Conservation (phyloP, 2,329 filamentous ascomycete genomes). For the Westerdykella aurantiaca region DNA sequence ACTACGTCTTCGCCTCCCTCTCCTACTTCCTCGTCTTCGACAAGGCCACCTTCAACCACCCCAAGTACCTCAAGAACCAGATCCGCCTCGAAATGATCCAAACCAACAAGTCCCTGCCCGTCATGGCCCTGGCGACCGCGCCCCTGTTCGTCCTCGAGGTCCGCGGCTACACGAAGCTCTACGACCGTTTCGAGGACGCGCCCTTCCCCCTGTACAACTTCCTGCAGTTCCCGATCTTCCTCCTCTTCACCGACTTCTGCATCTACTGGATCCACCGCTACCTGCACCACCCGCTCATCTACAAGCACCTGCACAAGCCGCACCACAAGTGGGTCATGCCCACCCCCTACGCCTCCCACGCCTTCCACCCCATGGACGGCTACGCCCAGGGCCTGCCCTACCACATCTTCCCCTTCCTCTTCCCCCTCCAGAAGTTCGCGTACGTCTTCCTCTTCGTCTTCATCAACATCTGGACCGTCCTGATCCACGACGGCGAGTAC, state of each 20-base stretch:
- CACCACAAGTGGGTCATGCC: slow-evolving; percentile 99
- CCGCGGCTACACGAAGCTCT: slow-evolving; percentile 78
- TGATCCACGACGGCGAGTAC: slow-evolving; percentile 96
- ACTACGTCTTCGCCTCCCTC: slow-evolving; percentile 75
- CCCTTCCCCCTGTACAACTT: slow-evolving; percentile 73
- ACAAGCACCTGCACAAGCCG: slow-evolving; percentile 89
- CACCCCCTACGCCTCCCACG: slow-evolving; percentile 84
- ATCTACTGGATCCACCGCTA: slow-evolving; percentile 91
- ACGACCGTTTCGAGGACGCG: slow-evolving; percentile 70
- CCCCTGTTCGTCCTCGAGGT: slow-evolving; percentile 80
- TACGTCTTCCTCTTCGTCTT: slow-evolving; percentile 83
- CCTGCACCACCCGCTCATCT: slow-evolving; percentile 72
- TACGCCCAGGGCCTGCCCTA: slow-evolving; percentile 86
- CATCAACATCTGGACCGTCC: slow-evolving; percentile 94
- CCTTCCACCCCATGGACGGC: slow-evolving; percentile 91
- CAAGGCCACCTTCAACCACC: slow-evolving; percentile 80
- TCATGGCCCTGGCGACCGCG: slow-evolving; percentile 76
- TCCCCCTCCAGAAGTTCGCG: slow-evolving; percentile 85
- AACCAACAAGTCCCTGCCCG: slow-evolving; percentile 67
- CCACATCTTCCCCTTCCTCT: slow-evolving; percentile 87
- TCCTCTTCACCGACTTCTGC: slow-evolving; percentile 80
- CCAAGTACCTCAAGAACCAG: slow-evolving; percentile 93
- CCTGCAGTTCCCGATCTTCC: slow-evolving; percentile 80
- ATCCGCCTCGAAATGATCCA: slow-evolving; percentile 79
- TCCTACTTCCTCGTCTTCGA: slow-evolving; percentile 91